Evolutionary conservation across 2,329 filamentous ascomycete species (phyloP), one percentile per base, ranked within the genome.

Genomic region (Blastomyces emzantsi): DNA sequence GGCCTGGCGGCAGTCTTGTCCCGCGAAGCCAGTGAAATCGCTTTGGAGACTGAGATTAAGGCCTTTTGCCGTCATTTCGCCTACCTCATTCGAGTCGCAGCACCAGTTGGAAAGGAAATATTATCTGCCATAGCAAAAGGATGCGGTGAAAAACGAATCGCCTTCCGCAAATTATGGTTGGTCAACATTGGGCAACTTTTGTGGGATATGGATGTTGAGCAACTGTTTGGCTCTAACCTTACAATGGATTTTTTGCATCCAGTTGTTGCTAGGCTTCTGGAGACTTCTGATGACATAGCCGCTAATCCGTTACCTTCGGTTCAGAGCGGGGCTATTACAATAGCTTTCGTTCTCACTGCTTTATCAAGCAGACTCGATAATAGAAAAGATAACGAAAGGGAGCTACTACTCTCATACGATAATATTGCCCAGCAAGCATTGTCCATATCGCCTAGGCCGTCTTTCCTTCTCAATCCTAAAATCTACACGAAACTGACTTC

Each of bases 11-110:
- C 85, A 22, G 80, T 91, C 17, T 87, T 89, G 22, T 78, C 83
- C 7, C 96, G 97, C 72, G 94, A 99, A 76, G 87, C 92, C 8
- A 97, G 95, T 70, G 94, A 99, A 74, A 79, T 82, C 45, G 92
- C 92, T 52, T 79, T 96, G 33, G 82, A 85, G 52, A 87, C 90
- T 11, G 91, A 96, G 74, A 86, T 92, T 7, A 81, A 82, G 43
- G 84, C 90, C 4, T 81, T 97, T 63, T 82, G 85, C 62, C 83
- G 83, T 65, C 88, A 90, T 69, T 77, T 88, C 43, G 77, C 79
- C 13, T 84, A 83, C 70, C 80, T 89, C 47, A 73, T 97, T 19
- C 76, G 82, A n/a, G 80, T 85, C 36, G 83, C 80, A 30, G 75
- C 81, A 1, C 81, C 86, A 45, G 72, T 92, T 19, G 85, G 89